These are phyloP conservation scores for Tritrichomonas musculus DNA, from an alignment of 208 protist species.

Conservation along the genomic window DNA sequence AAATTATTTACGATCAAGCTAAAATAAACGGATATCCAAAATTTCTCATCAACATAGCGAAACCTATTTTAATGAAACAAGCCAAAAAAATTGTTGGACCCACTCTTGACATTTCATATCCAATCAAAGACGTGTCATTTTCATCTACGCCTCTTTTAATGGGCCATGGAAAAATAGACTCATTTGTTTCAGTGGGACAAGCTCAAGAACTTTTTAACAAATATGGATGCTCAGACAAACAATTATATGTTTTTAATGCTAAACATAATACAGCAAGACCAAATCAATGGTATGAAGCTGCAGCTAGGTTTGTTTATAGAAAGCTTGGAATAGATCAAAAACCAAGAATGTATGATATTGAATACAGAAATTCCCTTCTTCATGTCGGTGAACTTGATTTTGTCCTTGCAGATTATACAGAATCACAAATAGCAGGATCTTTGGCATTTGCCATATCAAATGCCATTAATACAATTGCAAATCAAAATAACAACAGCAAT, in stretches of 20 bases:
- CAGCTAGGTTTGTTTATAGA: neutral
- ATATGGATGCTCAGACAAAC: neutral
- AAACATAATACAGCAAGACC: neutral
- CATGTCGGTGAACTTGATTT: neutral
- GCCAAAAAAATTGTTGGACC: neutral
- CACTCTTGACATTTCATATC: neutral
- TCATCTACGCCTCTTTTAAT: neutral
- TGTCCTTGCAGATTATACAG: neutral
- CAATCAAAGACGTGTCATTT: neutral
- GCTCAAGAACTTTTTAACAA: neutral
- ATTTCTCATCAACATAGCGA: neutral
- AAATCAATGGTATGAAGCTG: conserved; percentile 27
- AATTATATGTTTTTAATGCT: neutral
- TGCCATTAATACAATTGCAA: too few species aligned
- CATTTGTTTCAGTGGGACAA: neutral
- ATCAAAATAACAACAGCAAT: too few species aligned
- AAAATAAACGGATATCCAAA: neutral
- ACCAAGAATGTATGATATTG: neutral
- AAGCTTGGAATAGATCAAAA: neutral
- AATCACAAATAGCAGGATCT: too few species aligned
- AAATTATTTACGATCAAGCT: neutral
- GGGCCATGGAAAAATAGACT: neutral
- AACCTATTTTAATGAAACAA: neutral
- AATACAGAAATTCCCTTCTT: neutral
- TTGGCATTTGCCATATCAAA: too few species aligned